Base-by-base conservation (phyloP, 805 yeast species). In the Kluyveromyces aestuarii region DNA sequence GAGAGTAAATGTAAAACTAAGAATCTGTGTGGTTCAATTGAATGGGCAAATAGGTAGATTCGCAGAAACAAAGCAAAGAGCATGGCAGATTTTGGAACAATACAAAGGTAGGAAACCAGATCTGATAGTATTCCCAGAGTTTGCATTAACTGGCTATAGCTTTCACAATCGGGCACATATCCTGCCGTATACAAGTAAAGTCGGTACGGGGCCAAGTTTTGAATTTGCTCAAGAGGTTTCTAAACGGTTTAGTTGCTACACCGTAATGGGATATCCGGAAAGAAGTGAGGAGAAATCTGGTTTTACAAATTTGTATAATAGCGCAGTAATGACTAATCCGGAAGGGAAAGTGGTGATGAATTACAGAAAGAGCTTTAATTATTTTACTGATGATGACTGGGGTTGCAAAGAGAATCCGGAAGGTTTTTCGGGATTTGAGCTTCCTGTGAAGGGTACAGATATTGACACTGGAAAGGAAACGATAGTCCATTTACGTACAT, bases 231-330 rank as follows among this genome's bases (percentile, higher is more conserved):
- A 64, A 40, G 68, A 70, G 35, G 70, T 80, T 1, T 79, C 90
- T 2, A 53, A 58, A 43, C 64, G 59, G 41, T 75, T 71, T 53
- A 58, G 69, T 2, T 85, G 95, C 59, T 79, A 79, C 57, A 84
- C 93, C 0, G 71, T 89, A 5, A 68, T 87, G 9, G 96, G 97
- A 14, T 87, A 85, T 61, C 96, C 97, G 0, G 96, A 90, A 65
- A 45, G 55, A 37, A 27, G 37, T 39, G 42, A 38, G 7, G 51
- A 44, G 6, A 50, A 52, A 43, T 40, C 39, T 16, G 52, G 48
- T 8, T 46, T 40, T 6, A 46, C 46, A 2, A 64, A 47, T 10
- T 75, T 80, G 13, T 87, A 77, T 67, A 90, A 90, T 64, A 77
- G 93, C 7, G 90, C 90, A 0, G 68, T 79, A 37, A 74, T 90